Percentiles rank a stretch among this genome's conserved stretches.
These are phyloP conservation scores for Tetrahymena malaccensis DNA, from an alignment of 73 alveolate species.

Conservation along the genomic window DNA sequence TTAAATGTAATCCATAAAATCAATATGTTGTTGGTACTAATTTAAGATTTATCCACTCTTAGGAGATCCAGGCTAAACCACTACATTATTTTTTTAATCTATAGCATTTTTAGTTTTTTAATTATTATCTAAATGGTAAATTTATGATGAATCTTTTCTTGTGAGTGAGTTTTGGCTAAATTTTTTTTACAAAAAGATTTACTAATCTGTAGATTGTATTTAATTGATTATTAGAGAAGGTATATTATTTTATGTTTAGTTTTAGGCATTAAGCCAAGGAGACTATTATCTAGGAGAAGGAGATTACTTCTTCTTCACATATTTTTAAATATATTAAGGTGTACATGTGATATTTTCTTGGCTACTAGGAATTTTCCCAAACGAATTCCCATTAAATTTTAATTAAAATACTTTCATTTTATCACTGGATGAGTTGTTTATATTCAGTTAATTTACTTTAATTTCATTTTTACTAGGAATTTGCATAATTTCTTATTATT, in stretches of 20 bases:
- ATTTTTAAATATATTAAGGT: neutral
- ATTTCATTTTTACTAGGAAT: neutral
- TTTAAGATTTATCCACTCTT: neutral
- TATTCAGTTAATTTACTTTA: neutral
- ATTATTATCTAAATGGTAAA: neutral
- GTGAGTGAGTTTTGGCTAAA: neutral
- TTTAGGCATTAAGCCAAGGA: neutral
- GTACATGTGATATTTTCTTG: neutral
- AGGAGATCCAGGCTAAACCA: neutral
- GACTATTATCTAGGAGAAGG: neutral
- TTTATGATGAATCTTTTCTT: neutral
- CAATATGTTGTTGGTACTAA: neutral
- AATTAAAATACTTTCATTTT: neutral
- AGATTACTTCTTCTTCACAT: neutral
- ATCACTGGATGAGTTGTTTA: neutral
- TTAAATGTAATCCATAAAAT: neutral
- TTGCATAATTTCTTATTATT: neutral
- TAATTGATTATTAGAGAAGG: neutral
- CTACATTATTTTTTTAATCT: neutral
- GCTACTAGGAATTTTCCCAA: neutral
- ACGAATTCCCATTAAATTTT: neutral
- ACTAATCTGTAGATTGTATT: neutral
- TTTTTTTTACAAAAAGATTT: neutral
- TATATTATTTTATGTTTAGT: no score
- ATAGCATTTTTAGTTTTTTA: no score